Base-by-base conservation (phyloP, 2,329 filamentous ascomycete genomes). In the Hortaea werneckii region DNA sequence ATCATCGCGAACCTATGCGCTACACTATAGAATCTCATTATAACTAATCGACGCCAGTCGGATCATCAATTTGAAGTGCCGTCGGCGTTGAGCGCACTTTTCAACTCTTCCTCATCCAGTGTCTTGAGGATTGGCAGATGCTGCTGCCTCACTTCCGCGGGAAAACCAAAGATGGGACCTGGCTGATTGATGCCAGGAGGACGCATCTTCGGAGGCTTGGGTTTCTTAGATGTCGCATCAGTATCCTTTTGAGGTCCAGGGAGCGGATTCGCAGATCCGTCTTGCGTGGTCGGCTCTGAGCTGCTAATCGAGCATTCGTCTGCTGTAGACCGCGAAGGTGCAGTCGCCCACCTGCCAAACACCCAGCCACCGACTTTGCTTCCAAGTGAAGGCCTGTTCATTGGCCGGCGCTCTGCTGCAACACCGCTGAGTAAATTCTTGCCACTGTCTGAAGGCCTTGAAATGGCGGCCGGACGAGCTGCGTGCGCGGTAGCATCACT, bases 131-230 rank as follows among this genome's bases (percentile, higher is more conserved):
- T 73, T 8, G 85, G 75, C 37, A 74, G 71, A 45, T 54, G 50
- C 2, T 78, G 75, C 1, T 77, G 32, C 63, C 71, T 63, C 66
- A 76, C 58, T 64, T 77, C 64, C 66, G 76, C 58, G 65, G 78
- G 72, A 52, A 90, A 83, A 0, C 86, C 85, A 0, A 83, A 78
- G 38, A 92, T 82, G 0, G 79, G 74, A 0, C 86, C 86, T 1
- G 78, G 74, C 60, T 90, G 86, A 57, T 92, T 92, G 59, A 92
- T 87, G 0, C 86, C 86, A 1, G 84, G 77, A 4, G 76, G 66
- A 38, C 85, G n/a, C 73, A 38, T 69, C 9, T 35, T 35, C n/a
- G 32, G 32, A 9, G 32, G 44, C 47, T 60, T 69, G 8, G 67
- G 65, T 45, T 52, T 65, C 47, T 62, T 59, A 4, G 20, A 20